Conservation (phyloP, 169 alveolate species). For the Cryptosporidium viatorum region DNA sequence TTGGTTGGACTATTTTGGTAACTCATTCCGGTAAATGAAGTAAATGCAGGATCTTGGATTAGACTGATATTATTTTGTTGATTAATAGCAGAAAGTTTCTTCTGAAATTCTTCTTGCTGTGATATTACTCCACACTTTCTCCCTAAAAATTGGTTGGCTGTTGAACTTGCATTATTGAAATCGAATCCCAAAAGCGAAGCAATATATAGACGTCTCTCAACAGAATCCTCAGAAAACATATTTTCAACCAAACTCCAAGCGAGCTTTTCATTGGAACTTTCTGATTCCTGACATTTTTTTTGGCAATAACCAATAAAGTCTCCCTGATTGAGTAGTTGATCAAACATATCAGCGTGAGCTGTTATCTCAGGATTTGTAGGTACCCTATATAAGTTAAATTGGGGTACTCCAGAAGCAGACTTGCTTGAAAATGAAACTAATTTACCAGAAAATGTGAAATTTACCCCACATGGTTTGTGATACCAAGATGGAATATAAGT, state of each 20-base stretch:
- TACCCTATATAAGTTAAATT: constrained; percentile 42
- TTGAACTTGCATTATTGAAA: constrained; percentile 5
- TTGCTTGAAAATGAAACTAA: constrained; percentile 49
- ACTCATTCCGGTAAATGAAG: constrained; percentile 35
- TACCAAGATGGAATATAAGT: constrained; percentile 80
- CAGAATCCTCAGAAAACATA: constrained; percentile 62
- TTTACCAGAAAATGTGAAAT: constrained; percentile 81
- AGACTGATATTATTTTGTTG: not conserved
- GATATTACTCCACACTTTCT: constrained; percentile 50
- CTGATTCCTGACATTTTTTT: constrained; percentile 42
- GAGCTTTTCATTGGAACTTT: constrained; percentile 42
- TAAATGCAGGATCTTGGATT: not conserved
- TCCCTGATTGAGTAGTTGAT: constrained; percentile 52
- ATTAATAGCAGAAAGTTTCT: not conserved
- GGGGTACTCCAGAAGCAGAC: not conserved
- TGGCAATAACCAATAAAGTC: constrained; percentile 52
- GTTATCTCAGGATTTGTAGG: constrained; percentile 75
- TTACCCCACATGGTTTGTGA: constrained; percentile 77
- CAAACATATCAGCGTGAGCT: constrained; percentile 74
- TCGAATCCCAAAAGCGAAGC: constrained; percentile 69
- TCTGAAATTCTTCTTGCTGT: constrained; percentile 38
- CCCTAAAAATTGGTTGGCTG: constrained; percentile 52
- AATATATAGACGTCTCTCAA: constrained; percentile 61
- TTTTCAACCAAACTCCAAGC: constrained; percentile 75
- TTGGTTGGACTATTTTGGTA: constrained; percentile 54